phyloP scores from a whole-genome alignment of 768 basidiomycete genomes.

The Lactarius deliciosus region DNA sequence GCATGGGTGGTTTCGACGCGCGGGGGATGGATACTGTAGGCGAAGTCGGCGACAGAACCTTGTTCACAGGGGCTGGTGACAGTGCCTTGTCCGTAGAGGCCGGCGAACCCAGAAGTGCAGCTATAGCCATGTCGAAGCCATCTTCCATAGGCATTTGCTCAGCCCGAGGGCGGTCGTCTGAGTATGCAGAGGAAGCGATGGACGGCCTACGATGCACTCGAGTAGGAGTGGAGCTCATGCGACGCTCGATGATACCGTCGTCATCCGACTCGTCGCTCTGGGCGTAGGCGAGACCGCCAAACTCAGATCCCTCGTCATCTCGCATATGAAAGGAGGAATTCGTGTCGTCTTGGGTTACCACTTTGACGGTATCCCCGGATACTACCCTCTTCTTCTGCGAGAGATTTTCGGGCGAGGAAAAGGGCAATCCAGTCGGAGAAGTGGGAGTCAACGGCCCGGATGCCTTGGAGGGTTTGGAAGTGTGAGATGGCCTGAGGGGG shows the following conservation, averaged over 20 bases:
- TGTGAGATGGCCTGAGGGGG: conserved; percentile 28
- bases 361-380: conserved; percentile 18
- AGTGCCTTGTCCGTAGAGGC: conserved; percentile 37
- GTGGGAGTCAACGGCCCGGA: conserved; percentile 33
- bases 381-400: conserved; percentile 36
- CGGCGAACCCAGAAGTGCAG: conserved; percentile 41
- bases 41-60: conserved; percentile 39
- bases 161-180: conserved; percentile 27
- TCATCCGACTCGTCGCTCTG: conserved; percentile 33
- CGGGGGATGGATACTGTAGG: conserved; percentile 40
- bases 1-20: conserved; percentile 51
- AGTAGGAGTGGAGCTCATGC: conserved; percentile 30
- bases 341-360: conserved; percentile 20
- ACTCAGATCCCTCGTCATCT: conserved; percentile 32
- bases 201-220: conserved; percentile 33
- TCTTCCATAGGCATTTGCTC: conserved; percentile 3
- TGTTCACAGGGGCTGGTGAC: conserved; percentile 18
- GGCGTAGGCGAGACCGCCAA: conserved; percentile 41
- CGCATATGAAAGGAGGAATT: conserved; percentile 8
- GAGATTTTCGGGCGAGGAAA: conserved; percentile 61
- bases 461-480: conserved; percentile 29
- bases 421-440: conserved; percentile 28
- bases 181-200: conserved; percentile 33
- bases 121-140: conserved; percentile 49
- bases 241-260: conserved; percentile 28